phyloP scores from a whole-genome alignment of 148 eudicot species.

The Bassia scoparia region DNA sequence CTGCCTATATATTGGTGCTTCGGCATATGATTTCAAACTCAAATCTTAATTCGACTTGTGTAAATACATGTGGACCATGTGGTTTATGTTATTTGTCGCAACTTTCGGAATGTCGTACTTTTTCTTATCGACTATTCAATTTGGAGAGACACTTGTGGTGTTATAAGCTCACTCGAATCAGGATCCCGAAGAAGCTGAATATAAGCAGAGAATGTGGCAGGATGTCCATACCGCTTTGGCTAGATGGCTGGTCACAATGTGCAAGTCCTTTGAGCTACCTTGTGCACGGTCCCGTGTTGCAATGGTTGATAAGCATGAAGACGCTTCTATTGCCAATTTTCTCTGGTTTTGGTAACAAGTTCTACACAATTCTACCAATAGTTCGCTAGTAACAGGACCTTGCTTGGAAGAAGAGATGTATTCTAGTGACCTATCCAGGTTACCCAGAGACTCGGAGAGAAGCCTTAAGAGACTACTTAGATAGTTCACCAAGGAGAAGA shows the following conservation, averaged over 20 bases:
- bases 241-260: not conserved
- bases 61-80: too few relatives aligned
- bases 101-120: too few relatives aligned
- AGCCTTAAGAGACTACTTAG: not conserved
- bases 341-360: not conserved
- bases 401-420: too few relatives aligned
- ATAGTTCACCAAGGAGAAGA: too few relatives aligned
- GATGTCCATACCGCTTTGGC: not conserved
- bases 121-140: too few relatives aligned
- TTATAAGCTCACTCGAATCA: too few relatives aligned
- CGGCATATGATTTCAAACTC: too few relatives aligned
- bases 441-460: not conserved
- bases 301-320: not conserved
- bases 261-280: not conserved
- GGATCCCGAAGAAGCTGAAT: too few relatives aligned
- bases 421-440: not conserved
- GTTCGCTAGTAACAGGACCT: not conserved
- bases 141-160: too few relatives aligned
- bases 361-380: not conserved
- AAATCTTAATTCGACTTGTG: too few relatives aligned
- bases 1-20: too few relatives aligned
- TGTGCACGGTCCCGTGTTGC: not conserved
- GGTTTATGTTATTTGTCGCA: too few relatives aligned
- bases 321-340: not conserved
- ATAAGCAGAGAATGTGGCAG: not conserved